phyloP scores from a whole-genome alignment of 2,329 filamentous ascomycete species.

The Grosmannia clavigera region DNA sequence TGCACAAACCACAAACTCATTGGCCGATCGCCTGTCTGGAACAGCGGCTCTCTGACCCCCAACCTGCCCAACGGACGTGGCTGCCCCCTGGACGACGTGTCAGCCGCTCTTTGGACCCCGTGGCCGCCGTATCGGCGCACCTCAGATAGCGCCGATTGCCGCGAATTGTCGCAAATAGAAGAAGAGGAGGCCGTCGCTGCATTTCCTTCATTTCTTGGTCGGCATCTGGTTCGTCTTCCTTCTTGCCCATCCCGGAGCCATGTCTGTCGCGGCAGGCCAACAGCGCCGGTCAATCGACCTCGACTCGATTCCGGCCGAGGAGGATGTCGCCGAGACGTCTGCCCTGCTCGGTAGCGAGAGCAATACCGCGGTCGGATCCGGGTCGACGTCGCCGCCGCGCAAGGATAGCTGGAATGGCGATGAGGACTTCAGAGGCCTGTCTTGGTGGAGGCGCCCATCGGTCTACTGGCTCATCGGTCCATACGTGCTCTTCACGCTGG shows the following conservation, averaged over 20 bases:
- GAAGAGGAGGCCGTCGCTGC: neutral
- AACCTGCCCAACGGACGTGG: neutral
- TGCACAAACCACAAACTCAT: too few relatives aligned
- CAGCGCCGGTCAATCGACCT: neutral
- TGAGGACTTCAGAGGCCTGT: constrained; percentile 46
- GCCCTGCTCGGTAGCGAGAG: constrained; percentile 1
- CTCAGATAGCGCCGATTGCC: neutral
- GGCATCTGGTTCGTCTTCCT: neutral
- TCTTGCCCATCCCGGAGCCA: neutral
- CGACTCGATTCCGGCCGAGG: neutral
- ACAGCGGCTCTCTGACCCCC: neutral
- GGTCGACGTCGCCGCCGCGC: neutral
- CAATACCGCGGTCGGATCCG: neutral
- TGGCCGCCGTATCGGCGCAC: neutral
- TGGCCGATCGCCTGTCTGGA: neutral
- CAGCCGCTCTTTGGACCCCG: neutral
- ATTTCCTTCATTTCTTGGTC: neutral
- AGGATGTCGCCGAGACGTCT: neutral
- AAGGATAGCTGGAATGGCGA: constrained; percentile 32
- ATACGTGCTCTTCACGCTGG: constrained; percentile 70
- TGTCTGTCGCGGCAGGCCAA: neutral
- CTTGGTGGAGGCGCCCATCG: constrained; percentile 55
- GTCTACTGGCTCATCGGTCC: constrained; percentile 75
- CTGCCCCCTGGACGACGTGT: neutral
- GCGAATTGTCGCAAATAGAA: neutral